Conservation (phyloP, 805 yeast genomes). For the Pichia sporocuriosa region DNA sequence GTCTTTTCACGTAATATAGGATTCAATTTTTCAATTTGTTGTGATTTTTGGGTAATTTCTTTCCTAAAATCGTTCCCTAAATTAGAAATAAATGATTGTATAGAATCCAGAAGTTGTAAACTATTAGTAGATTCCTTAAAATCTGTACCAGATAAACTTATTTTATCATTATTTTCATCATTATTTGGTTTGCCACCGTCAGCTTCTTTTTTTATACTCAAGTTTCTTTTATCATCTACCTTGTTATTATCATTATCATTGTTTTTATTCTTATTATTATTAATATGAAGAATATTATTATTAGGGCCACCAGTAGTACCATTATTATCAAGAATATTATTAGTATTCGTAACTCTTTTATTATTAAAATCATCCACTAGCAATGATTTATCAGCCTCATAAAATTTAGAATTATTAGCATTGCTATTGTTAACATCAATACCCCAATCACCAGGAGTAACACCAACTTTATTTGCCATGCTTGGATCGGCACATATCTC, state of each 20-base stretch:
- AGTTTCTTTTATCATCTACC: background rate
- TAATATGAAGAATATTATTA: background rate
- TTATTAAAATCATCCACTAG: background rate
- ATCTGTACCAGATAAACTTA: background rate
- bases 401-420: background rate
- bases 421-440: slow-evolving; percentile 34
- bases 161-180: background rate
- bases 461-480: slow-evolving; percentile 76
- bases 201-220: background rate
- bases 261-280: background rate
- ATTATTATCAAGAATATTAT: background rate
- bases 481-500: slow-evolving; percentile 84
- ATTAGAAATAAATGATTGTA: slow-evolving; percentile 42
- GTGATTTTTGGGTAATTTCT: slow-evolving; percentile 49
- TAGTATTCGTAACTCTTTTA: background rate
- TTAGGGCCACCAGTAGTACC: background rate
- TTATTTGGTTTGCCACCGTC: background rate
- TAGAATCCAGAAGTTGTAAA: slow-evolving; percentile 41
- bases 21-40: slow-evolving; percentile 46
- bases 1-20: slow-evolving; percentile 53
- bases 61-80: slow-evolving; percentile 53
- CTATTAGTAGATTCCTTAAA: slow-evolving; percentile 13
- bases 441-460: slow-evolving; percentile 83
- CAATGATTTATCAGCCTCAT: too few relatives aligned
- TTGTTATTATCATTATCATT: background rate